Evolutionary conservation across 179 eudicot species (phyloP), one percentile per base, ranked within the genome.

Genomic region (Camellia oleifera): DNA sequence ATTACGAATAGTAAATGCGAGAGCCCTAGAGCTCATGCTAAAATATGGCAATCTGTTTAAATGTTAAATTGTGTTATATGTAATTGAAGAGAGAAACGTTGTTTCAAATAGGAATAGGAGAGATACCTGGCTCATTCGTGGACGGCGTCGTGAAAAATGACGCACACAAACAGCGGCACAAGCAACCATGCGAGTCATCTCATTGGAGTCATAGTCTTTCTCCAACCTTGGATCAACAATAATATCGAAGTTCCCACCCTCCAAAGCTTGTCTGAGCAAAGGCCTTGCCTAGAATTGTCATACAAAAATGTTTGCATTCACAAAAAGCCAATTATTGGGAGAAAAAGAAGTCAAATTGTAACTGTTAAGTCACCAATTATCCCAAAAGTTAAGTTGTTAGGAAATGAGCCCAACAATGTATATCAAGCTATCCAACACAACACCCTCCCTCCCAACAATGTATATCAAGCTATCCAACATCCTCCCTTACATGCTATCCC

Each of bases 111-210:
- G 4, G 50, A 71, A 18, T 9, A 74, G 32, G 3, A 20, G 53
- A 70, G 7, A 60, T 86, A 92, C 94, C 97, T 92, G 92, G 83
- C 91, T 86, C 92, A 93, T 89, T 71, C 40, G 81, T 23, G 98
- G 98, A 76, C 97, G 84, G 26, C 87, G 87, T 69, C 95, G 87
- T 72, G 95, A 95, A 81, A 91, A 88, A 82, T 90, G 92, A 67
- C 94, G 92, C 17, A 92, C 89, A 84, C 92, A 92, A 73, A 86
- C 92, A 74, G 90, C 91, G 68, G 97, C 97, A 90, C 97, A 93
- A 70, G 94, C 92, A 82, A 91, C 86, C 94, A 93, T 87, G 75
- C 90, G 89, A 74, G 86, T 79, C 94, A 93, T 88, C 88, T 93
- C 94, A 13, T 80, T 66, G 11, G 82, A n/a, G 64, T 91, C 86